Percentiles rank a stretch among this genome's conserved stretches.
Conservation (phyloP, 2,329 filamentous ascomycete genomes). For the Scytalidium sp. region DNA sequence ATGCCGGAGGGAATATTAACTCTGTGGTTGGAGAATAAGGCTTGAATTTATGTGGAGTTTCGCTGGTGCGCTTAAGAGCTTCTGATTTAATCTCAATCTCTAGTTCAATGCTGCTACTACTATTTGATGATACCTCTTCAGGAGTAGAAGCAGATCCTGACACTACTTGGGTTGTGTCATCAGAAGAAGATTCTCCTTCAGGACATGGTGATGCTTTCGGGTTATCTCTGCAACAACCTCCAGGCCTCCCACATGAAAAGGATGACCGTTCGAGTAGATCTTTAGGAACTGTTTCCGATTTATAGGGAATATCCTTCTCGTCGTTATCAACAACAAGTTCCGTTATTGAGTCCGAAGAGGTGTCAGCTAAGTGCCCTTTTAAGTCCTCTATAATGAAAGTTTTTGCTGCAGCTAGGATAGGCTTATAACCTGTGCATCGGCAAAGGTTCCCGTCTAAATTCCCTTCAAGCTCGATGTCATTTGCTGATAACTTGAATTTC, state of each 20-base stretch:
- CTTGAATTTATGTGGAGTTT: slow-evolving; percentile 55
- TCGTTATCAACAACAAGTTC: slow-evolving; percentile 30
- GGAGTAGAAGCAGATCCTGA: slow-evolving; percentile 7
- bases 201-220: slow-evolving; percentile 67
- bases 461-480: slow-evolving; percentile 79
- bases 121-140: slow-evolving; percentile 11
- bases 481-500: slow-evolving; percentile 47
- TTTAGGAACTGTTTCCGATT: slow-evolving; percentile 13
- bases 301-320: slow-evolving; percentile 13
- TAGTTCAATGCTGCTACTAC: slow-evolving; percentile 5
- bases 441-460: slow-evolving; percentile 89
- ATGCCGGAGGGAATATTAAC: slow-evolving; percentile 82
- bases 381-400: slow-evolving; percentile 60
- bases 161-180: slow-evolving; percentile 3
- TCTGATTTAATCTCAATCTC: slow-evolving; percentile 12
- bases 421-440: slow-evolving; percentile 88
- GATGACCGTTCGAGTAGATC: slow-evolving; percentile 5
- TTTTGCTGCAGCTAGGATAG: slow-evolving; percentile 88
- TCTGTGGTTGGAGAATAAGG: slow-evolving; percentile 88
- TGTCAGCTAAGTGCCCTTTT: slow-evolving; percentile 46
- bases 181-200: slow-evolving; percentile 34
- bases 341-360: slow-evolving; percentile 62
- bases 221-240: slow-evolving; percentile 67
- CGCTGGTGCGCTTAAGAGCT: slow-evolving; percentile 7
- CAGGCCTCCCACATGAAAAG: slow-evolving; percentile 25